Base-by-base conservation (phyloP, 2,329 filamentous ascomycete species). In the Ophiostoma sp. region DNA sequence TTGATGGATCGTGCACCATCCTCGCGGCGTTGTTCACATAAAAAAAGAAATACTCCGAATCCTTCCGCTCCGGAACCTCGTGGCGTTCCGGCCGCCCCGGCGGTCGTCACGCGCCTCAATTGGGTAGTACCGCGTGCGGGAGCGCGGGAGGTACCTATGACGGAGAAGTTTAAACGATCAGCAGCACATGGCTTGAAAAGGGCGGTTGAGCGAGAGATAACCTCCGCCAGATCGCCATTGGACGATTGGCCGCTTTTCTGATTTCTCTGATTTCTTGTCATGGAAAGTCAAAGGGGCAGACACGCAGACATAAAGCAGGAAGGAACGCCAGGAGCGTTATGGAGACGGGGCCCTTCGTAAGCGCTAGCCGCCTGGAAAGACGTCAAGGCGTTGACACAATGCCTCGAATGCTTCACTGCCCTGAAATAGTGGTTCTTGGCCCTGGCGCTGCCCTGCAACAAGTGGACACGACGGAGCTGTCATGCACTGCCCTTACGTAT, bases 401-500 rank as follows among this genome's bases (percentile, higher is more conserved):
- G 61, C 22, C 61, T 64, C 33, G 33, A 36, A 39, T 45, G 61
- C 22, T 36, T 64, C n/a, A 39, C 61, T 45, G 61, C 22, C 61
- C 36, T 45, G 61, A 28, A 45, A 45, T 45, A 25, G 61, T 42
- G 61, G 25, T 8, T 42, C 61, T 66, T 66, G 59, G 59, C 61
- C 36, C 61, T 66, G 61, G 61, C 61, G 4, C 22, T 28, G 22
- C 61, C 61, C 12, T 66, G 36, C 42, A 42, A 61, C 28, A 22
- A 17, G 36, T 64, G 36, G 61, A 45, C 22, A 66, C 61, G 25
- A 45, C 5, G 36, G 12, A 45, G 61, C 61, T 66, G 61, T 45
- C 36, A 66, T 66, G 61, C 61, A 66, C 33, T 7, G 22, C 61
- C 36, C n/a, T 64, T 64, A 64, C 61, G 36, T 64, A 64, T 64